Evolutionary conservation across 805 yeast species (phyloP), one percentile per base, ranked within the genome.

Genomic region (Crinitomyces ghanaensis): DNA sequence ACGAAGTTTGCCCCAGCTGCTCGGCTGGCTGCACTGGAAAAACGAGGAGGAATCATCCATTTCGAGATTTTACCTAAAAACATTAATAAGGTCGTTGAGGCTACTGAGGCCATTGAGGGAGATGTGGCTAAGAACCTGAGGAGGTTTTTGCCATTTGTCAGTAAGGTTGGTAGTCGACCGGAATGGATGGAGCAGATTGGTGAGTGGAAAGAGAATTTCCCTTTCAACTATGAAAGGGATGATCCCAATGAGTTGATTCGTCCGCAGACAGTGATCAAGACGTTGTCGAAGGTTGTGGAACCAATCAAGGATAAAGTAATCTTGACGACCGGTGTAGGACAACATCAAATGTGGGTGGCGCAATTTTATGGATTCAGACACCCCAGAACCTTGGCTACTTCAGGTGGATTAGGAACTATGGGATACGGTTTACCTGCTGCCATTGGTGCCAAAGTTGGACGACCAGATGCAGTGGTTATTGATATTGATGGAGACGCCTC

Each of bases 331-430:
- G 98, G 98, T 69, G 97, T 91, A 34, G 98, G 98, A 40, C 98
- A 91, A 68, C 98, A 88, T 70, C 98, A 88, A 67, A 88, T 88
- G 98, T 88, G 98, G 98, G 93, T 97, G 24, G 97, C 97, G 19
- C 98, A 91, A 65, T 86, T 85, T 61, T 86, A 81, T 74, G 74
- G 85, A 33, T 88, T 96, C 95, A 78, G 76, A 41, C 63, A 71
- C 42, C 98, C 98, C 50, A 75, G 97, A 60, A 70, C 93, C 32
- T 78, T 91, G 65, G 80, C 88, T 57, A 85, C 97, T n/a, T 84
- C 95, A 32, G 98, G 98, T 63, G 98, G 98, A 50, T 71, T 88
- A 51, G 98, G 98, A 50, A 88, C 98, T 37, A 88, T 88, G 98
- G 98, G 98, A 41, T 88, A 64, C 63, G 98, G 98, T 44, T 65